phyloP scores from a whole-genome alignment of 2,329 filamentous ascomycete species.

The Fusarium floridanum region DNA sequence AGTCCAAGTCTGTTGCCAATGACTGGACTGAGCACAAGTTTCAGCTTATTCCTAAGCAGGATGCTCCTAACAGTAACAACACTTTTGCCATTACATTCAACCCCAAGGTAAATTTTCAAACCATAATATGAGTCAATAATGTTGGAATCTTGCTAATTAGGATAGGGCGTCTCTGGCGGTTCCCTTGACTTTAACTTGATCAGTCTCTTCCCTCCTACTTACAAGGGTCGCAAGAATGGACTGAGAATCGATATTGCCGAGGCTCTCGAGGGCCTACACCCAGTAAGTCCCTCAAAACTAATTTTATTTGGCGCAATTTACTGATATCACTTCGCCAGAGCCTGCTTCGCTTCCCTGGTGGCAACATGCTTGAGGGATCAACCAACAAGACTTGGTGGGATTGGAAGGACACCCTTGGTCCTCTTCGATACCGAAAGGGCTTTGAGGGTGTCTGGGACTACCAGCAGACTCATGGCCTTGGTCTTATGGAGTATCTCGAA shows the following conservation, averaged over 20 bases:
- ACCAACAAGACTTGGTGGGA: slow-evolving; percentile 61
- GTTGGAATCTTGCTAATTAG: neutral
- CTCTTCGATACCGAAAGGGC: slow-evolving; percentile 67
- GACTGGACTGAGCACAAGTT: slow-evolving; percentile 67
- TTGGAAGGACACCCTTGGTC: slow-evolving; percentile 67
- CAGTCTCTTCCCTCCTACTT: slow-evolving; percentile 71
- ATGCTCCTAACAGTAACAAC: slow-evolving; percentile 68
- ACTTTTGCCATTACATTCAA: slow-evolving; percentile 68
- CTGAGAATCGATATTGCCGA: slow-evolving; percentile 67
- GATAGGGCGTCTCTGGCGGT: slow-evolving; percentile 52
- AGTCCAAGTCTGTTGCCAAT: slow-evolving; percentile 54
- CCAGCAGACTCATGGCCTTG: slow-evolving; percentile 72
- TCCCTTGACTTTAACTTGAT: slow-evolving; percentile 70
- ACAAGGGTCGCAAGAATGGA: slow-evolving; percentile 69
- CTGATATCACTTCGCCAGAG: slow-evolving; percentile 45
- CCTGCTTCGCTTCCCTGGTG: slow-evolving; percentile 75
- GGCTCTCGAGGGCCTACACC: slow-evolving; percentile 64
- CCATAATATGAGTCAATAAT: no score
- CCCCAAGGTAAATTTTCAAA: slow-evolving; percentile 31
- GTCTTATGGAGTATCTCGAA: slow-evolving; percentile 72
- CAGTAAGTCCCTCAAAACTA: slow-evolving; percentile 49
- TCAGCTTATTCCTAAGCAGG: slow-evolving; percentile 56
- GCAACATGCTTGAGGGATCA: slow-evolving; percentile 70
- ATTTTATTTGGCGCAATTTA: no score
- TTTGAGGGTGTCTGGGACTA: slow-evolving; percentile 70